phyloP scores from a whole-genome alignment of 108 stramenopile genomes.

The Cyclotella kingstonii region DNA sequence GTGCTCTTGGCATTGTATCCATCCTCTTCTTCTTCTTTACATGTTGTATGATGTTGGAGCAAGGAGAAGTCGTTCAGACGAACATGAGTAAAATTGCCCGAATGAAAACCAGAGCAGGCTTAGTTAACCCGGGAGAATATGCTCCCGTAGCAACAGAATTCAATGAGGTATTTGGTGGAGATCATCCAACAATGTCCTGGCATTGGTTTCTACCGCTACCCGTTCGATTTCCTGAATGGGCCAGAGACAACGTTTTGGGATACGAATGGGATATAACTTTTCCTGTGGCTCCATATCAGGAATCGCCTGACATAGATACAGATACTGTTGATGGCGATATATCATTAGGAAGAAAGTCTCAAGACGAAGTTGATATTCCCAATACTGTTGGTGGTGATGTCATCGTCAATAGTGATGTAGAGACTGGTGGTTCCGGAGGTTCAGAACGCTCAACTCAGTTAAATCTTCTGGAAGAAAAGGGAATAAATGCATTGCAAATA shows the following conservation, averaged over 20 bases:
- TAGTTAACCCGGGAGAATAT: conserved; percentile 52
- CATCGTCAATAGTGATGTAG: no score
- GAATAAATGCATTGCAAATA: not conserved
- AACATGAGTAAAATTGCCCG: conserved; percentile 92
- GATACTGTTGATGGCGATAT: conserved; percentile 16
- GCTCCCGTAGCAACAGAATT: conserved; percentile 76
- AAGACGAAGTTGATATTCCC: not conserved
- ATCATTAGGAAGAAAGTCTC: conserved; percentile 11
- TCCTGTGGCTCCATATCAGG: conserved; percentile 52
- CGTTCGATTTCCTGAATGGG: conserved; percentile 71
- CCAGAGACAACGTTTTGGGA: conserved; percentile 73
- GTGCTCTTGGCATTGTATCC: conserved; percentile 45
- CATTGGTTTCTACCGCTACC: conserved; percentile 74
- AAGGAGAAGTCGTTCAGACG: conserved; percentile 83
- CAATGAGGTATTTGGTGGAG: conserved; percentile 93
- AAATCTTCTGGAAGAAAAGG: not conserved
- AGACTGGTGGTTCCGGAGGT: not conserved
- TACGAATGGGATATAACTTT: conserved; percentile 69
- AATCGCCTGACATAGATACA: conserved; percentile 28
- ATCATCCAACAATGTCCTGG: conserved; percentile 59
- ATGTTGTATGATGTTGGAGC: conserved; percentile 92
- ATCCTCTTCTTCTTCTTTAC: conserved; percentile 94
- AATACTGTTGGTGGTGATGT: no score
- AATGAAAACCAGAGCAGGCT: conserved; percentile 80
- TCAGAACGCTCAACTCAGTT: not conserved